Evolutionary conservation across 495 filamentous ascomycete species (phyloP).

Genomic region (Arthonia radiata): DNA sequence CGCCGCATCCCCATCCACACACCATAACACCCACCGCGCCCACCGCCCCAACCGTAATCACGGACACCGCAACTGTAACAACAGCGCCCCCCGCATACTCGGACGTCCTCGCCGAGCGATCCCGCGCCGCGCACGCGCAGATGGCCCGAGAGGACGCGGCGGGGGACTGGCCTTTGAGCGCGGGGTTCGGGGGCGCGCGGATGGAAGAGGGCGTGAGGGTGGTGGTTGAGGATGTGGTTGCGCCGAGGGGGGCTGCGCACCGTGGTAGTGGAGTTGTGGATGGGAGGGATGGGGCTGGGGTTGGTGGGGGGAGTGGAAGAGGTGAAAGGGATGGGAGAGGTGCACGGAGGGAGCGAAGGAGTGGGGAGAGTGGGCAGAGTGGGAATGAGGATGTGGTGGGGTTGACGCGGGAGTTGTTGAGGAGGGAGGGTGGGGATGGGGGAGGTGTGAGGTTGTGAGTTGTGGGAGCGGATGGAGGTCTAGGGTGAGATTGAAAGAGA

Average conservation of each 20-base stretch:
- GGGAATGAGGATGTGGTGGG: slow-evolving; percentile 1
- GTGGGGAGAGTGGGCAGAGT: slow-evolving; percentile 1
- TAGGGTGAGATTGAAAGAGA: no score
- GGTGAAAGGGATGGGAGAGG: slow-evolving; percentile 17
- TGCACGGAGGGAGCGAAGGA: slow-evolving; percentile 15
- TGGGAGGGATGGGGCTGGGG: slow-evolving; percentile 22
- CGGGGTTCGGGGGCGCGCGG: slow-evolving; percentile 42
- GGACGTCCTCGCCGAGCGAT: slow-evolving; percentile 43
- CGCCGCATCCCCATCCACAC: slow-evolving; percentile 12
- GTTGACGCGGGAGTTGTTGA: not conserved
- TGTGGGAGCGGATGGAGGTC: slow-evolving; percentile 7
- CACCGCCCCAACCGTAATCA: slow-evolving; percentile 36
- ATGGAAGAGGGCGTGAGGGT: slow-evolving; percentile 33
- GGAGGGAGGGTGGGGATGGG: slow-evolving; percentile 1
- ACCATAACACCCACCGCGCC: no score
- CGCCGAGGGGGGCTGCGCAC: slow-evolving; percentile 18
- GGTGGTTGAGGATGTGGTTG: slow-evolving; percentile 18
- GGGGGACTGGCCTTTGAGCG: slow-evolving; percentile 30
- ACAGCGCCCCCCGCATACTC: slow-evolving; percentile 19
- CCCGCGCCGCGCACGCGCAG: no score
- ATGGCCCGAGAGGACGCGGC: slow-evolving; percentile 38
- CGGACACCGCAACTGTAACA: slow-evolving; percentile 37
- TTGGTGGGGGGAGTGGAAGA: slow-evolving; percentile 13
- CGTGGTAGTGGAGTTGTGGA: slow-evolving; percentile 24
- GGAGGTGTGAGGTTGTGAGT: slow-evolving; percentile 2